phyloP scores from a whole-genome alignment of 2,329 filamentous ascomycete species.

The Colletotrichum gloeosporioides region DNA sequence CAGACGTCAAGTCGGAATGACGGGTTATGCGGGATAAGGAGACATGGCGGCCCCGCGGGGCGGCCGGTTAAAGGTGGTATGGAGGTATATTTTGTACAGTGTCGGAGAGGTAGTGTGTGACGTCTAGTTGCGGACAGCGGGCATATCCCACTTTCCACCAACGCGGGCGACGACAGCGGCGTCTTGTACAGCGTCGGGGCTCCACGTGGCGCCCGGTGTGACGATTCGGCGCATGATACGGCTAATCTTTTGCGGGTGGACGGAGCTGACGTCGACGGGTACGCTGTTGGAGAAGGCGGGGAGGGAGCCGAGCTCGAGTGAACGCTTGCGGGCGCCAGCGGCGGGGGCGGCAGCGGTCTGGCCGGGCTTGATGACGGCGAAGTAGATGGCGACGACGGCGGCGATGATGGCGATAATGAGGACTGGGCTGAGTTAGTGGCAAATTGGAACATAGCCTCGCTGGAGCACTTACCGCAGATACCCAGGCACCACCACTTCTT shows the following conservation, averaged over 20 bases:
- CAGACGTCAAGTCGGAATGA: constrained; percentile 18
- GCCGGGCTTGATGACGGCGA: constrained; percentile 43
- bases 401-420: constrained; percentile 58
- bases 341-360: constrained; percentile 23
- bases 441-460: not conserved
- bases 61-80: not conserved
- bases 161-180: not conserved
- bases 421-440: constrained; percentile 39
- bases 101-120: not conserved
- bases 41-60: not conserved
- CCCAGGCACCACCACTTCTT: constrained; percentile 98
- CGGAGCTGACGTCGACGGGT: constrained; percentile 19
- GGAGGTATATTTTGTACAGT: constrained; percentile 13
- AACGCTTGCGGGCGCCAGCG: constrained; percentile 26
- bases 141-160: constrained; percentile 17
- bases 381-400: constrained; percentile 55
- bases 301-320: constrained; percentile 33
- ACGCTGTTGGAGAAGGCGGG: constrained; percentile 24
- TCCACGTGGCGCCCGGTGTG: not conserved
- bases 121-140: constrained; percentile 8
- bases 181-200: not conserved
- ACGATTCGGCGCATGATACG: constrained; percentile 18
- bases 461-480: constrained; percentile 63
- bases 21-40: not conserved
- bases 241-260: constrained; percentile 6